Percentiles rank a stretch among this genome's conserved stretches.
phyloP scores from a whole-genome alignment of 176 grass and related monocot genomes.

The Elymus sibiricus region DNA sequence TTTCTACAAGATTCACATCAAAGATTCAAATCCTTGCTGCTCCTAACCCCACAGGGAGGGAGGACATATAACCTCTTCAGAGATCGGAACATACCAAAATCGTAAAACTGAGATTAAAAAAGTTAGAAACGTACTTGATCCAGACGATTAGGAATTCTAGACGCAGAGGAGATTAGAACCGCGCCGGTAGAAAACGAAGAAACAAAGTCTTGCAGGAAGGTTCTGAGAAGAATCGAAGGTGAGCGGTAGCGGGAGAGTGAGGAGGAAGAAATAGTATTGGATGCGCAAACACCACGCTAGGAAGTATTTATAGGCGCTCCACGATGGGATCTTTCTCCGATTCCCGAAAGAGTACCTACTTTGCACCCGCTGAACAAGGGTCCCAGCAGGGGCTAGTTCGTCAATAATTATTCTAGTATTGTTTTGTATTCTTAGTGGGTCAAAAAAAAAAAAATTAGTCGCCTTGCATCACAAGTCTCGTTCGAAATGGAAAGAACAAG shows the following conservation, averaged over 20 bases:
- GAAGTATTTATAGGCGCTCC: not conserved
- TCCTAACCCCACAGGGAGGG: not conserved
- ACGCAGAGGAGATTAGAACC: not conserved
- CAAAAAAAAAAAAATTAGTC: too few species aligned
- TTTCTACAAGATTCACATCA: not conserved
- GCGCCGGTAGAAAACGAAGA: not conserved
- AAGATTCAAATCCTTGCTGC: not conserved
- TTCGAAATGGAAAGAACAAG: conserved; percentile 5
- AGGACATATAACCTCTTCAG: not conserved
- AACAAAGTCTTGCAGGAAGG: not conserved
- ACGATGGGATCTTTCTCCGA: not conserved
- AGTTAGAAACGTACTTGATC: not conserved
- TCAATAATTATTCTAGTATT: not conserved
- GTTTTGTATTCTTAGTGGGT: not conserved
- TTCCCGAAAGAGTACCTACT: not conserved
- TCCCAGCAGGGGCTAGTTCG: not conserved
- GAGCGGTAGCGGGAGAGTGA: not conserved
- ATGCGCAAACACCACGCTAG: not conserved
- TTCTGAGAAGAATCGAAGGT: not conserved
- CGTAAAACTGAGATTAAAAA: not conserved
- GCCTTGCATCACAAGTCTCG: not conserved
- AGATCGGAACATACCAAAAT: not conserved
- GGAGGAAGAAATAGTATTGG: not conserved
- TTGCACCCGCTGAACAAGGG: not conserved
- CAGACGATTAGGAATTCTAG: not conserved